Conservation (phyloP, 73 alveolate species). For the Paramecium pentaurelia region DNA sequence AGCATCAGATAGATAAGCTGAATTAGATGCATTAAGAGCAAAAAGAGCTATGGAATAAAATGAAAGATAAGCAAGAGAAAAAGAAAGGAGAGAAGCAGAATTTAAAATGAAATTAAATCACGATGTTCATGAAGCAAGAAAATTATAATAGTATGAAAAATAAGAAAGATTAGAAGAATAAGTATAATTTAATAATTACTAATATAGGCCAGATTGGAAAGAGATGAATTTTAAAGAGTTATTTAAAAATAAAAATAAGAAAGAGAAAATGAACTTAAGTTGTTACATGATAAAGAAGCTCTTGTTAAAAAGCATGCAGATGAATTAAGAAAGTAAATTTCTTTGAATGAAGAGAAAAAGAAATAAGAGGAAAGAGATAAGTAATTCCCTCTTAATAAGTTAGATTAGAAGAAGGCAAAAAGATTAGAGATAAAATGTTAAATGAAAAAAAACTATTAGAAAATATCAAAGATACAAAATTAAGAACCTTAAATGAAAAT, state of each 20-base stretch:
- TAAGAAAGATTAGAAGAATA: slow-evolving; percentile 68
- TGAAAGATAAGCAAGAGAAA: slow-evolving; percentile 86
- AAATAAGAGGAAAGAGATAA: slow-evolving; percentile 74
- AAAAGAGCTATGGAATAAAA: slow-evolving; percentile 88
- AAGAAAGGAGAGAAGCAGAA: slow-evolving; percentile 81
- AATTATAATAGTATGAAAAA: slow-evolving; percentile 62
- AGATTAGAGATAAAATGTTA: slow-evolving; percentile 82
- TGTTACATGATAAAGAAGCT: slow-evolving; percentile 70
- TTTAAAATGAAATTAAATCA: slow-evolving; percentile 68
- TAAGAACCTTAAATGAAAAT: slow-evolving; percentile 66
- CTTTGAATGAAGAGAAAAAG: slow-evolving; percentile 76
- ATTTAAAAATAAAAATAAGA: slow-evolving; percentile 82
- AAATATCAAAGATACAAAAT: slow-evolving; percentile 81
- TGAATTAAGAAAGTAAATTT: slow-evolving; percentile 82
- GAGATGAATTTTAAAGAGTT: slow-evolving; percentile 87
- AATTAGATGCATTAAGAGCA: slow-evolving; percentile 88
- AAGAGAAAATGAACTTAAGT: slow-evolving; percentile 69
- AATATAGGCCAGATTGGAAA: slow-evolving; percentile 75
- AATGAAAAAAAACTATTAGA: slow-evolving; percentile 87
- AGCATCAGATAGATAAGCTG: slow-evolving; percentile 86
- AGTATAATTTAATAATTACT: background rate
- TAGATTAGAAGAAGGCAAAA: slow-evolving; percentile 91
- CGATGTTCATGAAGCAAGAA: slow-evolving; percentile 81
- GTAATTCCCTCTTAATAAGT: background rate
- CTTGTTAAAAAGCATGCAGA: slow-evolving; percentile 70